Conservation (phyloP, 345 rosid species). For the Camelina sativa region DNA sequence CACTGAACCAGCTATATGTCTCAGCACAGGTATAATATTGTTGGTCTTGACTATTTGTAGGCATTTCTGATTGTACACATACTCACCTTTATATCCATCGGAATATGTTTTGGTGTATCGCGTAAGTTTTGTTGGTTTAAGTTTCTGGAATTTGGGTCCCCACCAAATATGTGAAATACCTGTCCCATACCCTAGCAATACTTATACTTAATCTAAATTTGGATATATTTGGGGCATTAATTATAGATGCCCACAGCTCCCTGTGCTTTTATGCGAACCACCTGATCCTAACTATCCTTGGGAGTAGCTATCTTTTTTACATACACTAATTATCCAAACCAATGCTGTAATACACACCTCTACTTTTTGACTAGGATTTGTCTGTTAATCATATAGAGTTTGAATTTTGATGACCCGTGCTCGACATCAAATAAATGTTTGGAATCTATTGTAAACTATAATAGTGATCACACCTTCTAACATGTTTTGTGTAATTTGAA, state of each 20-base stretch:
- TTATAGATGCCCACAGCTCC: too few relatives aligned
- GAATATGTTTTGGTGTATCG: background rate
- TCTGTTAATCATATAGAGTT: background rate
- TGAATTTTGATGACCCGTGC: background rate
- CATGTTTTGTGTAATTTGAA: background rate
- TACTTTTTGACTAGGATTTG: background rate
- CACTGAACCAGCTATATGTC: conserved; percentile 89
- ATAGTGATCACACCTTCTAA: background rate
- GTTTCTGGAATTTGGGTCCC: background rate
- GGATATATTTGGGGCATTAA: too few relatives aligned
- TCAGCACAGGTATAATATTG: conserved; percentile 60
- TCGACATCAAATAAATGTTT: background rate
- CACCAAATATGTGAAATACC: background rate
- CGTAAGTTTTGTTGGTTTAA: background rate
- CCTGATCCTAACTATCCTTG: background rate
- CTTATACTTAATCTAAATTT: too few relatives aligned
- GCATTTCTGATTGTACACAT: background rate
- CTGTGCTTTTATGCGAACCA: background rate
- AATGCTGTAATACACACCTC: background rate
- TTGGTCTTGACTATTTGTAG: background rate
- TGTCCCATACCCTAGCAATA: background rate
- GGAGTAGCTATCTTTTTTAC: conserved; percentile 1
- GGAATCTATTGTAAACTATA: background rate
- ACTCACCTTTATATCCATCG: background rate
- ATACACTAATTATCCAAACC: background rate